Conservation (phyloP, 257 asterid species). For the Lycium ferocissimum region DNA sequence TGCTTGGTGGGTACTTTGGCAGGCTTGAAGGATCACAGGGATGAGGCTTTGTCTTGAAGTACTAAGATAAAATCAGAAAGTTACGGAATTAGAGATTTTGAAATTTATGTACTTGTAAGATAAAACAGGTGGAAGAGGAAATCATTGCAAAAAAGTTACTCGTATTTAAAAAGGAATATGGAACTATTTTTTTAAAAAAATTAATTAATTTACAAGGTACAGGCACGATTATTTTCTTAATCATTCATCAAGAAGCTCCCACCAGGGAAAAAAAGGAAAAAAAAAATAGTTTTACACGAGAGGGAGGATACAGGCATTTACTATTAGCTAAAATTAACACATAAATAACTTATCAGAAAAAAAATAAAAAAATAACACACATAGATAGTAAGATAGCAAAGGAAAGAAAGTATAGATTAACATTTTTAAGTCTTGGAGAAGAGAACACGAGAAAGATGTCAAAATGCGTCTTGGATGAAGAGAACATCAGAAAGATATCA, state of each 20-base stretch:
- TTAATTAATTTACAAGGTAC: not conserved
- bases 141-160: not conserved
- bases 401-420: not conserved
- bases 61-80: conserved; percentile 50
- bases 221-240: not conserved
- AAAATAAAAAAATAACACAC: not conserved
- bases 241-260: not conserved
- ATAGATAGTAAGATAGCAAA: not conserved
- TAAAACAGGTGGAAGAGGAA: not conserved
- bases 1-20: conserved; percentile 95
- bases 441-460: not conserved
- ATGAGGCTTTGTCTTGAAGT: conserved; percentile 84
- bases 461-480: not conserved
- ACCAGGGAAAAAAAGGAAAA: not conserved
- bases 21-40: conserved; percentile 95
- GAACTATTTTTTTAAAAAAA: not conserved
- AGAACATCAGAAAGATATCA: conserved; percentile 26
- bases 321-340: conserved; percentile 3
- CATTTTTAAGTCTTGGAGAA: not conserved
- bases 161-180: not conserved
- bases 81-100: not conserved
- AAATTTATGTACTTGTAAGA: not conserved
- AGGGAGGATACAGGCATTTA: not conserved
- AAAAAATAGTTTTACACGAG: not conserved
- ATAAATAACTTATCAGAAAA: not conserved